These are phyloP conservation scores for Malassezia restricta DNA, from an alignment of 1,284 basidiomycete species.

Conservation along the genomic window DNA sequence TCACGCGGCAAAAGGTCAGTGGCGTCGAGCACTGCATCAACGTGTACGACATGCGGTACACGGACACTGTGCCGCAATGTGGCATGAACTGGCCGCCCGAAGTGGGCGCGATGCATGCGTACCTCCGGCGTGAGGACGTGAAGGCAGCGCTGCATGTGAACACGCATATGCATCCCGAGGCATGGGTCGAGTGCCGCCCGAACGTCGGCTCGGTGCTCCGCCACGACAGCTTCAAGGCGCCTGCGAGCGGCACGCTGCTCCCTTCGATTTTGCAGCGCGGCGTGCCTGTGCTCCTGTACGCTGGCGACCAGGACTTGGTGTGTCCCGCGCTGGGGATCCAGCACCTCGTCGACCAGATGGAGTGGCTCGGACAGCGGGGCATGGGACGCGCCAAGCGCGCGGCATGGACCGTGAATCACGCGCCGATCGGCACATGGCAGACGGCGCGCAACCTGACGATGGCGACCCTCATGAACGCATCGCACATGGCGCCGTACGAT, in stretches of 20 bases:
- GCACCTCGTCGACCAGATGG: slow-evolving; percentile 65
- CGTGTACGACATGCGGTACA: slow-evolving; percentile 81
- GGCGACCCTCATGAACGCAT: slow-evolving; percentile 62
- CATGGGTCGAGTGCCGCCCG: slow-evolving; percentile 77
- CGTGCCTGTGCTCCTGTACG: slow-evolving; percentile 79
- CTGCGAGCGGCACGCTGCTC: slow-evolving; percentile 62
- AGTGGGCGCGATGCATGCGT: slow-evolving; percentile 62
- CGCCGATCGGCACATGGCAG: slow-evolving; percentile 78
- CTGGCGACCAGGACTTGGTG: slow-evolving; percentile 87
- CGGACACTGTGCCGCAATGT: slow-evolving; percentile 74
- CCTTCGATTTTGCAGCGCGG: slow-evolving; percentile 62
- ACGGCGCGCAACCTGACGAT: slow-evolving; percentile 81
- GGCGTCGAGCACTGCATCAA: slow-evolving; percentile 60
- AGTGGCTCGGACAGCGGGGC: slow-evolving; percentile 74
- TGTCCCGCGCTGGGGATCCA: slow-evolving; percentile 85
- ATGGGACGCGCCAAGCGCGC: slow-evolving; percentile 25
- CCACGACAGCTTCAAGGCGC: slow-evolving; percentile 43
- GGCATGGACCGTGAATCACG: slow-evolving; percentile 66
- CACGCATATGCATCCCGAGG: slow-evolving; percentile 56
- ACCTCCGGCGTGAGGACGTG: slow-evolving; percentile 73
- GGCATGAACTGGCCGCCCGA: slow-evolving; percentile 99
- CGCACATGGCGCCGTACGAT: slow-evolving; percentile 64
- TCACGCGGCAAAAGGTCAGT: not conserved
- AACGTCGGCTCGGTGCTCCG: slow-evolving; percentile 58
- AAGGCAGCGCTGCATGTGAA: slow-evolving; percentile 68